A percentile compares a stretch with the other conserved stretches of the same genome.
phyloP scores from a whole-genome alignment of 306 rosid genomes.

The Rosa chinensis region DNA sequence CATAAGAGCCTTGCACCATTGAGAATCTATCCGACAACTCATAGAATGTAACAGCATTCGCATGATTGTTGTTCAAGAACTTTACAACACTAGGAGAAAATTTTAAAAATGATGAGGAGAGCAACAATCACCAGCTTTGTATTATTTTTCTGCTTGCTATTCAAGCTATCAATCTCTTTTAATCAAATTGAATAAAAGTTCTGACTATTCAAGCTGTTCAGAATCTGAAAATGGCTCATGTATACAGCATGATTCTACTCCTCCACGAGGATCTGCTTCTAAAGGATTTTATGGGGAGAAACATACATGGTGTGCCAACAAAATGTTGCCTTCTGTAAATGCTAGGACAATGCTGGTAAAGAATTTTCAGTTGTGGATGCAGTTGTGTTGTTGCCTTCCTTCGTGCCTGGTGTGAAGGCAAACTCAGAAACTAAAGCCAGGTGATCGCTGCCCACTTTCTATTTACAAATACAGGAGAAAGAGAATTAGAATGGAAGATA shows the following conservation, averaged over 20 bases:
- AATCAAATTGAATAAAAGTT: not conserved
- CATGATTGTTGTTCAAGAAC: not conserved
- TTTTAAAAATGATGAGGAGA: not conserved
- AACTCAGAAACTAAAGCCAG: conserved; percentile 80
- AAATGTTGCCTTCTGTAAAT: conserved; percentile 21
- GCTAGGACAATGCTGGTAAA: conserved; percentile 5
- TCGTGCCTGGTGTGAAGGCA: conserved; percentile 46
- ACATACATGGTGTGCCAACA: not conserved
- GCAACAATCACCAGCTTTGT: not conserved
- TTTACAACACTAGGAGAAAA: not conserved
- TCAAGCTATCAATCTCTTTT: conserved; percentile 2
- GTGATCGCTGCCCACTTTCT: conserved; percentile 90
- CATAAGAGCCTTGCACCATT: not conserved
- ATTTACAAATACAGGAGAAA: not conserved
- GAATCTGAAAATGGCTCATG: not conserved
- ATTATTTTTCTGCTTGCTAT: not conserved
- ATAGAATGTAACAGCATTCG: not conserved
- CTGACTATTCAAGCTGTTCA: not conserved
- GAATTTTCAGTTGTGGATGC: conserved; percentile 16
- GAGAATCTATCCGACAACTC: not conserved
- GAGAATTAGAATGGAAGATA: not conserved
- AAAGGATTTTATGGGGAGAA: not conserved
- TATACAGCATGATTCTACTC: not conserved
- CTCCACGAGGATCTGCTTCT: not conserved
- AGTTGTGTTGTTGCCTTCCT: conserved; percentile 21